phyloP scores from a whole-genome alignment of 306 rosid genomes.

The Lotus japonicus region DNA sequence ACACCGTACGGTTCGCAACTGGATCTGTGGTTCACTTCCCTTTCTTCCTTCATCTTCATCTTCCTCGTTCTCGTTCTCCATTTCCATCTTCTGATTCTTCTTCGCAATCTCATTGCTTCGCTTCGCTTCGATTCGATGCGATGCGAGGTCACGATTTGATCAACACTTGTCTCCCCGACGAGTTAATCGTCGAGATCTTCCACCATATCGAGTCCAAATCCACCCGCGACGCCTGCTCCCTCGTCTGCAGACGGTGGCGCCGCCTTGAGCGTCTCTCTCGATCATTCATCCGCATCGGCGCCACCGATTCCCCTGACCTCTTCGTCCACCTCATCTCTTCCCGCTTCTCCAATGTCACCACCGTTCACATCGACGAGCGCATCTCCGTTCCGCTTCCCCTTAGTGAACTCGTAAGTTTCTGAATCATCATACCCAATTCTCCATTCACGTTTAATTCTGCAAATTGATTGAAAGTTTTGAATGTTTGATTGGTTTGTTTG shows the following conservation, averaged over 20 bases:
- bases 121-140: background rate
- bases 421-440: too few species aligned
- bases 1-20: background rate
- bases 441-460: too few species aligned
- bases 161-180: conserved; percentile 73
- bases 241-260: conserved; percentile 89
- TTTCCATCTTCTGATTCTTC: too few species aligned
- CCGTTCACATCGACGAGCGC: conserved; percentile 73
- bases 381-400: conserved; percentile 60
- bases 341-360: conserved; percentile 59
- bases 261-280: conserved; percentile 76
- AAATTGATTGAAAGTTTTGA: too few species aligned
- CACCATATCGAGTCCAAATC: conserved; percentile 53
- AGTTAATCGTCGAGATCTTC: conserved; percentile 72
- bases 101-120: background rate
- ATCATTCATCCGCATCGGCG: conserved; percentile 64
- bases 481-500: too few species aligned
- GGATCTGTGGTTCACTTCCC: background rate
- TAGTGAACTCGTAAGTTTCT: conserved; percentile 43
- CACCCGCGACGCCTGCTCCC: conserved; percentile 75
- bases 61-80: too few species aligned
- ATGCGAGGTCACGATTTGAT: conserved; percentile 64
- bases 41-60: background rate
- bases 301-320: conserved; percentile 70
- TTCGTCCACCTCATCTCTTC: conserved; percentile 48